Base-by-base conservation (phyloP, 257 asterid genomes). In the Solanum clarkiae region DNA sequence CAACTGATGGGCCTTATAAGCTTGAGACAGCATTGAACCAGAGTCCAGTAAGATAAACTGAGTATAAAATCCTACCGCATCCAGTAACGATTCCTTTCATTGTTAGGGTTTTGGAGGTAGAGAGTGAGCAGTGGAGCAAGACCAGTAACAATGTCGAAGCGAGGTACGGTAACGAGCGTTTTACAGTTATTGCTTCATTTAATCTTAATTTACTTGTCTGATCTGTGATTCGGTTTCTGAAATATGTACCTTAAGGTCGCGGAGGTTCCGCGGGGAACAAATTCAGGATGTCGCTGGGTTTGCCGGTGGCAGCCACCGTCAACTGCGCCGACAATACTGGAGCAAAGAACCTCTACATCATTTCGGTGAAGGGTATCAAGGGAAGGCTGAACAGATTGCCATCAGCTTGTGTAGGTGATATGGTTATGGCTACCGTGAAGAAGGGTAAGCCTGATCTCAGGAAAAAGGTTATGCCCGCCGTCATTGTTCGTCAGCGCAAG, bases 381-480 rank as follows among this genome's bases (percentile, higher is more conserved):
- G 96, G 94, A 6, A 84, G 94, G 87, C 91, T 93, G 47, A 91
- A 92, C 88, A 88, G 96, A 89, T 82, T 93, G 56, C 94, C 94
- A 0, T 93, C 94, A 9, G 96, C 96, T 80, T 93, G 94, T 71
- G 96, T 91, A 20, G 96, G 94, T 17, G 97, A 92, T 47, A 92
- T 92, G 97, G 95, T 93, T 44, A 91, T 93, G 95, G 95, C 95
- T 57, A 93, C 97, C 0, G 95, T 93, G 11, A 93, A 93, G 90
- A 93, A 92, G 86, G 96, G 96, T 6, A 92, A 93, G 87, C 96
- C 94, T 3, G 96, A 93, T 81, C 92, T 92, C 80, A 88, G 97
- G 87, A 92, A 93, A 88, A 93, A 93, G 87, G 95, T 93, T 71
- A 92, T 93, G 97, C 97, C 97, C 0, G 95, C 97, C 12, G 95